Evolutionary conservation across 257 asterid genomes (phyloP), one percentile per base, ranked within the genome.

Genomic region (Primulina huaijiensis): DNA sequence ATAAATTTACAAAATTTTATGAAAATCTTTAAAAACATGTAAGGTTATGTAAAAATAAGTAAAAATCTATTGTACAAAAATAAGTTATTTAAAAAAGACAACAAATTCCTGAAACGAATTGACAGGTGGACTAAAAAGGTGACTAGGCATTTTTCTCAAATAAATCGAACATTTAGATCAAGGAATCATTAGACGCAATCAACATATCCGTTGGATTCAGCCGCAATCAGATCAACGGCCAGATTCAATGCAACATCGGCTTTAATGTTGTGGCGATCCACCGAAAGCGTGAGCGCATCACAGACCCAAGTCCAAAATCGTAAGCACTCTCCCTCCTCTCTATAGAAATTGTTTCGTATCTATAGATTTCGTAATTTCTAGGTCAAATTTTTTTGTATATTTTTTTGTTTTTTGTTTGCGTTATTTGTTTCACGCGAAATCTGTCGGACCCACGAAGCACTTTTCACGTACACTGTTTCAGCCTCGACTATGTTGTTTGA

Each of bases 241-340:
- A 6, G 68, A 73, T 69, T 65, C 17, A 58, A 67, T 65, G 72
- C 69, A 20, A 66, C 69, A 40, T 62, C 55, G 55, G 73, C 82
- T 80, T 69, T 79, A 78, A 71, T 71, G 20, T 73, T 25, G 64
- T 72, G 65, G 75, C 60, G 73, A 69, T 67, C 20, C 56, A 50
- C 8, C 20, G 56, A 50, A 50, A n/a, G n/a, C 70, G 30, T 60
- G 25, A 52, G 72, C 78, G 82, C 57, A 14, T 16, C 77, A 67
- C 64, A 79, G 85, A 38, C 71, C 76, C 77, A 66, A 68, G 78
- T 80, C 85, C 84, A 79, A 81, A 82, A 84, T 80, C 35, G 70
- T 67, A 77, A 80, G 63, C 50, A 65, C 70, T 68, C 64, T 70
- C 60, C 59, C 5, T 60, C 20, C 35, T 40, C 25, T 75, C 55